Percentiles rank a stretch among this genome's conserved stretches.
Evolutionary conservation across 2,329 filamentous ascomycete species (phyloP).

Genomic region (Coniochaeta ligniaria): DNA sequence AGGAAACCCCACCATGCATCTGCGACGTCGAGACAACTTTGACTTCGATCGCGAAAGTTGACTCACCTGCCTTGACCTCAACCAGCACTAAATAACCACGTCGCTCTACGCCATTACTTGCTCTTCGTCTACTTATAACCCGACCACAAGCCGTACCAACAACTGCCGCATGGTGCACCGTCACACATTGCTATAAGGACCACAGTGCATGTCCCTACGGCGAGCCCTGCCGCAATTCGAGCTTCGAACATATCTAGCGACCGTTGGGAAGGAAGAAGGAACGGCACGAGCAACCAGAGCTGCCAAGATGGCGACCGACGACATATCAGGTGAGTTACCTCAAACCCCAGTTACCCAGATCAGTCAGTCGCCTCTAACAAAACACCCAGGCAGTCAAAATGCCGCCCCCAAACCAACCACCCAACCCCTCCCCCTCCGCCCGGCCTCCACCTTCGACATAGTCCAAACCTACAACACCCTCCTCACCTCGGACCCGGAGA

Average conservation of each 20-base stretch:
- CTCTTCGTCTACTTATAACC: no score
- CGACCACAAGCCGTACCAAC: no score
- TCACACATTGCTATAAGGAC: neutral
- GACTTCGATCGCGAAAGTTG: no score
- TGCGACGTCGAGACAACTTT: no score
- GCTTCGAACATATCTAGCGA: neutral
- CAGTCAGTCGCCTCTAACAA: neutral
- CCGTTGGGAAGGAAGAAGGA: neutral
- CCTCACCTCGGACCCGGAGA: slow-evolving; percentile 62
- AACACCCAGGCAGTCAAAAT: neutral
- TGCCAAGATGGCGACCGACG: slow-evolving; percentile 1
- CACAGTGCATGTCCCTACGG: neutral
- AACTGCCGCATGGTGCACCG: neutral
- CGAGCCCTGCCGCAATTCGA: neutral
- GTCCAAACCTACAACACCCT: slow-evolving; percentile 48
- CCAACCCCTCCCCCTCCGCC: slow-evolving; percentile 3
- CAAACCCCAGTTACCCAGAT: neutral
- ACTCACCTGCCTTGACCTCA: no score
- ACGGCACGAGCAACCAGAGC: neutral
- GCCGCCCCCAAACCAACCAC: neutral
- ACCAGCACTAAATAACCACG: no score
- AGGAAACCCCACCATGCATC: no score
- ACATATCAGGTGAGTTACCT: neutral
- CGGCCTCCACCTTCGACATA: slow-evolving; percentile 25
- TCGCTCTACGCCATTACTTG: no score